Base-by-base conservation (phyloP, 164 flowering plant species). In the Stephania cephalantha region DNA sequence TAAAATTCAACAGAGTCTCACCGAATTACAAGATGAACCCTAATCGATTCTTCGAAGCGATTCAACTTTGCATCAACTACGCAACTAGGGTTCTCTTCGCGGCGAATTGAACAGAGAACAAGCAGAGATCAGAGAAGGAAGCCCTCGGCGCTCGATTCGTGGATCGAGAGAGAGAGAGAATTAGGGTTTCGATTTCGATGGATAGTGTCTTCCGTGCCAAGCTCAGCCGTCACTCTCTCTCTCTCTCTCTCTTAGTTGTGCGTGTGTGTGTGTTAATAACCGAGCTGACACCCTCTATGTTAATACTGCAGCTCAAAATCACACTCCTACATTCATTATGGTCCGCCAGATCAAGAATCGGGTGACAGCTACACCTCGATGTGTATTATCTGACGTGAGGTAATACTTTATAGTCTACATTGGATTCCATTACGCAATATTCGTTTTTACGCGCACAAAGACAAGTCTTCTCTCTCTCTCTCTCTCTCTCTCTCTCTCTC, bases 171-270 rank as follows among this genome's bases (percentile, higher is more conserved):
- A 58, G 20, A n/a, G 64, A 58, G 64, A 58, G 64, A 58, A 58
- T 58, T 58, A 58, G 64, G 64, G 64, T 58, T 58, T 58, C n/a
- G 64, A 58, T 9, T 58, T 58, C 64, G 64, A 58, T 58, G 15
- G 2, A 58, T n/a, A 58, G 18, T 15, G 20, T 55, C 17, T 1
- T 55, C 17, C 6, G 18, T 55, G 17, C 17, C 17, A 15, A 12
- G 64, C 5, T 58, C 64, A 15, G 64, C 64, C 20, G 20, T 58
- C 64, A 3, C 64, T 12, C n/a, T 18, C 17, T 15, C 64, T 50
- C 55, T 9, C 2, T 50, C 15, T 50, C 15, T 6, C 15, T 50
- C 15, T 50, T 9, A 1, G 10, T 2, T 35, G 25, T 25, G 25
- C n/a, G n/a, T 25, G 25, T 25, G 25, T 25, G 2, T 35, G 42